These are phyloP conservation scores for Arctostaphylos glauca DNA, from an alignment of 148 eudicot genomes.

Conservation along the genomic window DNA sequence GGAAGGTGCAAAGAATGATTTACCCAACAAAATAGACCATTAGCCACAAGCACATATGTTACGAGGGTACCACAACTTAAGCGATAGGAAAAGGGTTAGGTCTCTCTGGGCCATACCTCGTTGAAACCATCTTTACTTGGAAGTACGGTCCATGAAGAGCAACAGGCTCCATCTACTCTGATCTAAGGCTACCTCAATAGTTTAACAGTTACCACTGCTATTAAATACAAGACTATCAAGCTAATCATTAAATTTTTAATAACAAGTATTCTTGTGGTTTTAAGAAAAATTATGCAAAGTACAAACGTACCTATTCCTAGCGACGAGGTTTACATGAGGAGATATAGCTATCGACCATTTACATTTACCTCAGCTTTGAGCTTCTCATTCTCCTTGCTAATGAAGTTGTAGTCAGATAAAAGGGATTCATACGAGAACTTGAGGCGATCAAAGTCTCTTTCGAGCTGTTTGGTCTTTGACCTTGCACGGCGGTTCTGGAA, in stretches of 20 bases:
- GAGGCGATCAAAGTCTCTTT: slow-evolving; percentile 65
- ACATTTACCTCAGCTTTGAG: slow-evolving; percentile 72
- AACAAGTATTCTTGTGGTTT: background rate
- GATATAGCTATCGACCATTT: background rate
- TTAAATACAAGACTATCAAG: background rate
- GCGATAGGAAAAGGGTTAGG: no score
- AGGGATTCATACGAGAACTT: slow-evolving; percentile 65
- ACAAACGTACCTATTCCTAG: background rate
- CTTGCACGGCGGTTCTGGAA: slow-evolving; percentile 88
- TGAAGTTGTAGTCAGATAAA: slow-evolving; percentile 41
- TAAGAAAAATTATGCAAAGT: background rate
- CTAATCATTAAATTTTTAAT: background rate
- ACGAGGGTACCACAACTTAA: no score
- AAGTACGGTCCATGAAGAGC: no score
- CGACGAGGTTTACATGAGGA: background rate
- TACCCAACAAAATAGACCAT: no score
- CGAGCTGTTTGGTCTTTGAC: slow-evolving; percentile 77
- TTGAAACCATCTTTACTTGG: no score
- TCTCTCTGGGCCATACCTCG: no score
- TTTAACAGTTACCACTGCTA: no score
- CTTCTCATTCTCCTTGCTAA: slow-evolving; percentile 50
- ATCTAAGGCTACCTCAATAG: no score
- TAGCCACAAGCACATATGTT: no score
- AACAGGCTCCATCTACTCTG: no score
- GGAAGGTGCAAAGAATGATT: background rate